Evolutionary conservation across 1,284 basidiomycete genomes (phyloP), one percentile per base, ranked within the genome.

Genomic region (Moesziomyces aphidis): DNA sequence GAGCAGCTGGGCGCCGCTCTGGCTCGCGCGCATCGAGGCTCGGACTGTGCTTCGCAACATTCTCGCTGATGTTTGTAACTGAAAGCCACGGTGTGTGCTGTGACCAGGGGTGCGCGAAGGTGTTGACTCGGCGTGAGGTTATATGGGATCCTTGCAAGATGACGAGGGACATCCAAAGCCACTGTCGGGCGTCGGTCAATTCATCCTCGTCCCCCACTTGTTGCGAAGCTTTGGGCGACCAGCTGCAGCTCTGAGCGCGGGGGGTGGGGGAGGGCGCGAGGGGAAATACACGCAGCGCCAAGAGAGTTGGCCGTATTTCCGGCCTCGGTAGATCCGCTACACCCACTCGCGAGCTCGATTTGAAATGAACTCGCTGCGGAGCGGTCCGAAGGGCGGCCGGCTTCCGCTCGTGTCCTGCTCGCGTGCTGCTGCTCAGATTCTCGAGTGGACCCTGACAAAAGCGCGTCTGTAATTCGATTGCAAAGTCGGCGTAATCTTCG

Each of bases 31-130:
- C 44, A 70, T 39, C 54, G 67, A 59, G 4, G 61, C 43, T 24
- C 55, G 55, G 4, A 57, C 36, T 9, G 61, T 58, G 54, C 45
- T 57, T 19, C 57, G 17, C 43, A 70, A 57, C 67, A 70, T 70
- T 19, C 4, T 42, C 6, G 15, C 13, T 70, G 10, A 2, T 19
- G 13, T n/a, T 7, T 1, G 8, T 36, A 9, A 4, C 9, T 11
- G 23, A 36, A 13, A 3, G 13, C 7, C 8, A 28, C 2, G 17
- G 39, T 17, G 44, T 28, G 34, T 47, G 26, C 44, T 47, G 21
- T 34, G 44, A 55, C 10, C 23, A 50, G 13, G 24, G 36, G 5
- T 4, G 10, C 9, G 11, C 39, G 11, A 8, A 17, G 17, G 31
- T 13, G 11, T 2, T 34, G 31, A 21, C 13, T n/a, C 49, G 5